Conservation (phyloP, 768 basidiomycete genomes). For the Lactarius indigo region DNA sequence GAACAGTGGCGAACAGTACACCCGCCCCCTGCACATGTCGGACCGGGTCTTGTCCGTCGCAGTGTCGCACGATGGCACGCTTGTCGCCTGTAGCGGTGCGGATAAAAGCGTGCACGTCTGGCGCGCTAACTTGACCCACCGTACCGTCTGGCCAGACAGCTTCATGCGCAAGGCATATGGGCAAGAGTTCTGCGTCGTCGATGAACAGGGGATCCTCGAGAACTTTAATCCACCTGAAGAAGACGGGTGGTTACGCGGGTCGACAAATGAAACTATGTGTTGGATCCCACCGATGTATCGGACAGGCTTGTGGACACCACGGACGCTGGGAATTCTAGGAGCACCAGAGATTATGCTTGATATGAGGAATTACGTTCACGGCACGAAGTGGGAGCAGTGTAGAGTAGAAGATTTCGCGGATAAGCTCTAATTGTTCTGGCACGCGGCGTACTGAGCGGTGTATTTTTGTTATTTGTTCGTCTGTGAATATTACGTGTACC, state of each 20-base stretch:
- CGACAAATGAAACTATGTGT: neutral
- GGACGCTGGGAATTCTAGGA: conserved; percentile 8
- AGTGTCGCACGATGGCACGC: conserved; percentile 5
- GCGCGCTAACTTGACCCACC: neutral
- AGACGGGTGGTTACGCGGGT: conserved; percentile 12
- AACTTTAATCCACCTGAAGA: neutral
- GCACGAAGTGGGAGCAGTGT: conserved; percentile 11
- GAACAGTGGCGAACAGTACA: neutral
- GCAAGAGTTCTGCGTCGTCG: conserved; percentile 6
- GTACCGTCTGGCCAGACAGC: conserved; percentile 3
- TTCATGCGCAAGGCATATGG: neutral
- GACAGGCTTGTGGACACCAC: conserved; percentile 10
- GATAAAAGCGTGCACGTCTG: conserved; percentile 2
- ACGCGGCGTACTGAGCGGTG: too few species aligned
- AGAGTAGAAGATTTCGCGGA: neutral
- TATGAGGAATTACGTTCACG: conserved; percentile 5
- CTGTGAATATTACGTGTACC: too few species aligned
- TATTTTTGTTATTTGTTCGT: too few species aligned
- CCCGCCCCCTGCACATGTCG: neutral
- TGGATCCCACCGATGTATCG: conserved; percentile 16
- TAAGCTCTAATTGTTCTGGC: neutral
- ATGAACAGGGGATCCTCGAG: conserved; percentile 7
- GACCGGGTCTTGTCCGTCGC: neutral
- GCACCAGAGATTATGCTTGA: conserved; percentile 7
- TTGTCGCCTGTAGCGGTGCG: neutral